Percentiles rank a stretch among this genome's conserved stretches.
Evolutionary conservation across 2,329 filamentous ascomycete genomes (phyloP).

Genomic region (Neonectria coccinea): DNA sequence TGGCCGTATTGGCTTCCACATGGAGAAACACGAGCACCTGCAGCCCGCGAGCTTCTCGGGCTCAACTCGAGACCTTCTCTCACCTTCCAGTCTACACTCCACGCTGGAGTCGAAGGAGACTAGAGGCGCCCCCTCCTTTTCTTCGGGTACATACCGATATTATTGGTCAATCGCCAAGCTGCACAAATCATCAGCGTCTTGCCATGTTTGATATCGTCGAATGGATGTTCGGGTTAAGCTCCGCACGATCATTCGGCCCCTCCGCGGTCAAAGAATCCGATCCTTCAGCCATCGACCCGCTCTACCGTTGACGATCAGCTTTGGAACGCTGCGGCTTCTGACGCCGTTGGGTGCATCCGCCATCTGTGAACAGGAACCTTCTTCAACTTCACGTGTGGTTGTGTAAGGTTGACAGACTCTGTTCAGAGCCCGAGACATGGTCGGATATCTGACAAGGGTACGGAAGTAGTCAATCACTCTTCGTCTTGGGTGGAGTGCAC

Average conservation of each 20-base stretch:
- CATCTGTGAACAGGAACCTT: slow-evolving; percentile 45
- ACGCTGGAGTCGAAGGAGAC: slow-evolving; percentile 32
- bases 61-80: slow-evolving; percentile 27
- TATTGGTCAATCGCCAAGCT: slow-evolving; percentile 44
- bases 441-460: slow-evolving; percentile 38
- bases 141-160: slow-evolving; percentile 47
- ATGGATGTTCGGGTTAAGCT: slow-evolving; percentile 28
- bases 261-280: slow-evolving; percentile 30
- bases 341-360: slow-evolving; percentile 43
- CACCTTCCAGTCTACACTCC: slow-evolving; percentile 32
- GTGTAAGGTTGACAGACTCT: slow-evolving; percentile 38
- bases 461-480: slow-evolving; percentile 32
- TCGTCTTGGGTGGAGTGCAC: slow-evolving; percentile 32
- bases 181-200: slow-evolving; percentile 37
- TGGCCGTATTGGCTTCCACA: slow-evolving; percentile 33
- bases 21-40: slow-evolving; percentile 42
- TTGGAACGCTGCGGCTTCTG: slow-evolving; percentile 34
- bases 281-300: slow-evolving; percentile 26
- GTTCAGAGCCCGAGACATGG: slow-evolving; percentile 42
- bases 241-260: slow-evolving; percentile 34
- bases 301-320: slow-evolving; percentile 28
- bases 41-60: slow-evolving; percentile 36
- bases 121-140: slow-evolving; percentile 38
- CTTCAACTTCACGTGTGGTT: slow-evolving; percentile 44
- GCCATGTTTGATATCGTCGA: slow-evolving; percentile 25